Evolutionary conservation across 805 yeast genomes (phyloP).

Genomic region (Dipodascopsis uninucleata): DNA sequence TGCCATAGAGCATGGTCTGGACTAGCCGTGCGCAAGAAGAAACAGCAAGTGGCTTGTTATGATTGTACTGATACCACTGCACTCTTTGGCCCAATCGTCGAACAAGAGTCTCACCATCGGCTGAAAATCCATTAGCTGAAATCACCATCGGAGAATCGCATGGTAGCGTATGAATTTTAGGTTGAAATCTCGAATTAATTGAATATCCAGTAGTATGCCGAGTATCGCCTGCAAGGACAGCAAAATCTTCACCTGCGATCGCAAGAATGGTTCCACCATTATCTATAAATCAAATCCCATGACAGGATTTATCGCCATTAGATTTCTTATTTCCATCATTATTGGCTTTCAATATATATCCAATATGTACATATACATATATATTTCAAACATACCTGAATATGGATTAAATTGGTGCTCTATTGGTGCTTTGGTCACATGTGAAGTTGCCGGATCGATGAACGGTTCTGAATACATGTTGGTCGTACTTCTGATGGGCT

Average conservation of each 20-base stretch:
- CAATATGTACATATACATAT: not conserved
- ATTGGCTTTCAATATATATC: not conserved
- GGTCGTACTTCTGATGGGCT: too few relatives aligned
- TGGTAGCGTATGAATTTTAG: conserved; percentile 84
- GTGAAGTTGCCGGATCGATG: conserved; percentile 9
- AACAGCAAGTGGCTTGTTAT: conserved; percentile 60
- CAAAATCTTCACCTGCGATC: conserved; percentile 96
- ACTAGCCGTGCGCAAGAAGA: conserved; percentile 82
- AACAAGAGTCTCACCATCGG: conserved; percentile 85
- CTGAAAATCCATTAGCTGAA: conserved; percentile 94
- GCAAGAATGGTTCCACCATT: conserved; percentile 97
- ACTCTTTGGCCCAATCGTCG: conserved; percentile 60
- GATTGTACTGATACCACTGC: conserved; percentile 89
- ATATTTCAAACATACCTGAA: conserved; percentile 40
- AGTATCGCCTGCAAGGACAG: conserved; percentile 97
- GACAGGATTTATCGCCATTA: too few relatives aligned
- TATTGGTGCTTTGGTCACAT: conserved; percentile 51
- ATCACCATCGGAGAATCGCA: conserved; percentile 65
- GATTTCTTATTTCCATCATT: too few relatives aligned
- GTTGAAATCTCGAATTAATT: conserved; percentile 88
- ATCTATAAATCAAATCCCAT: conserved; percentile 50
- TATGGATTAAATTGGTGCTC: conserved; percentile 92
- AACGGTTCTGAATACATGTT: conserved; percentile 20
- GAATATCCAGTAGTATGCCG: conserved; percentile 92
- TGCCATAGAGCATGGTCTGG: conserved; percentile 85